Evolutionary conservation across 139 green algal species (phyloP), one percentile per base, ranked within the genome.

Genomic region (Microglena sp.): DNA sequence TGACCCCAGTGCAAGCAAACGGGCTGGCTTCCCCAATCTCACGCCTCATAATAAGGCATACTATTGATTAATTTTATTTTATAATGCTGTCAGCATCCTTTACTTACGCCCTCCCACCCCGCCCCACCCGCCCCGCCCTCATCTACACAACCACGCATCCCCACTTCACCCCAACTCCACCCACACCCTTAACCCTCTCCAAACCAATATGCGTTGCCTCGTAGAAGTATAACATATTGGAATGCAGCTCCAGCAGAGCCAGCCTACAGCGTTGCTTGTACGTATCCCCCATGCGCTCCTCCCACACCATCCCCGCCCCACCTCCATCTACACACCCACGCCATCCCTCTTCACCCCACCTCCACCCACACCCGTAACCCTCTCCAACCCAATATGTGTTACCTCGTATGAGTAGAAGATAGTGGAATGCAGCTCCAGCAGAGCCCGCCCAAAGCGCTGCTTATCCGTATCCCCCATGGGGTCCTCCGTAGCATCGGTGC

Each of bases 361-460:
- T 21, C 50, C 18, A 59, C 0, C 50, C 50, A 1, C 50, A 26
- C 7, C 50, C 50, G 21, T 31, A 21, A 22, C 15, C 50, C n/a
- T n/a, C n/a, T n/a, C n/a, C n/a, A n/a, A n/a, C n/a, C n/a, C n/a
- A n/a, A n/a, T n/a, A n/a, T n/a, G n/a, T n/a, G n/a, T n/a, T n/a
- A n/a, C 56, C 15, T 64, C 56, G 31, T 64, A 66, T 7, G 59
- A 55, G 36, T 87, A 71, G 62, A 89, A 85, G 53, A 87, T 85
- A 45, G 54, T 81, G 40, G 59, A 73, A 55, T 89, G 82, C 63
- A 89, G 80, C 68, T 80, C 72, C 33, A 72, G 74, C 22, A 89
- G 62, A 0, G 77, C 68, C 15, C 68, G 61, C 30, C 65, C 70
- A 66, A 77, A 82, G 27, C 67, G 63, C 65, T 74, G 57, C 33